Conservation (phyloP, 1,139 yeast genomes). For the Tardiomyces digboiensis region DNA sequence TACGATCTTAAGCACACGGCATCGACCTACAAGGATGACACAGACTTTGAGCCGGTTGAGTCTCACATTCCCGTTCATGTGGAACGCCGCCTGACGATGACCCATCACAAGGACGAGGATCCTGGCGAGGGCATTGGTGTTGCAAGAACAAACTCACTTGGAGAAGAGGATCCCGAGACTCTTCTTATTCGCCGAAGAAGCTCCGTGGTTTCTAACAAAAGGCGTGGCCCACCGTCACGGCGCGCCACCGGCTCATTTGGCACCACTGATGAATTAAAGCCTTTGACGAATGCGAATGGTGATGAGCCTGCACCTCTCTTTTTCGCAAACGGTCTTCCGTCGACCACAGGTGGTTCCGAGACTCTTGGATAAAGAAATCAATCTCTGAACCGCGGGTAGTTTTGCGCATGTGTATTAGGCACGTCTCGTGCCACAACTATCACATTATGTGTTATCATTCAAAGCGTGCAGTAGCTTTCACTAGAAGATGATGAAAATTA, state of each 20-base stretch:
- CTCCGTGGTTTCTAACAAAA: conserved; percentile 12
- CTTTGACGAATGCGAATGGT: conserved; percentile 16
- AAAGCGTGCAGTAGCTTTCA: too few species aligned
- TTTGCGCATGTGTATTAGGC: too few species aligned
- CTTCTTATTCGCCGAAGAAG: conserved; percentile 22
- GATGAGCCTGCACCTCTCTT: conserved; percentile 16
- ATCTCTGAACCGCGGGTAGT: too few species aligned
- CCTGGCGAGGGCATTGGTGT: conserved; percentile 23
- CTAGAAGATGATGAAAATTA: too few species aligned
- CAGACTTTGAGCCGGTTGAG: conserved; percentile 25
- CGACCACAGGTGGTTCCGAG: conserved; percentile 18
- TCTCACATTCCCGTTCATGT: conserved; percentile 22
- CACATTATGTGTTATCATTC: too few species aligned
- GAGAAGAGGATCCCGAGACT: conserved; percentile 15
- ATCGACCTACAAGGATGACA: conserved; percentile 24
- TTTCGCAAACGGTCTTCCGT: conserved; percentile 27
- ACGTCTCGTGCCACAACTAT: too few species aligned
- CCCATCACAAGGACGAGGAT: conserved; percentile 26
- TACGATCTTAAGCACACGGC: conserved; percentile 26
- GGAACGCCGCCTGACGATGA: conserved; percentile 29
- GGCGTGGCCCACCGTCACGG: conserved; percentile 12
- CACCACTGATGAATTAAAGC: conserved; percentile 19
- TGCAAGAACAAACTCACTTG: conserved; percentile 25
- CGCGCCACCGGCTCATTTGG: conserved; percentile 27
- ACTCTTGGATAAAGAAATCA: too few species aligned